Evolutionary conservation across 768 basidiomycete species (phyloP).

Genomic region (Serpula lacrymans): DNA sequence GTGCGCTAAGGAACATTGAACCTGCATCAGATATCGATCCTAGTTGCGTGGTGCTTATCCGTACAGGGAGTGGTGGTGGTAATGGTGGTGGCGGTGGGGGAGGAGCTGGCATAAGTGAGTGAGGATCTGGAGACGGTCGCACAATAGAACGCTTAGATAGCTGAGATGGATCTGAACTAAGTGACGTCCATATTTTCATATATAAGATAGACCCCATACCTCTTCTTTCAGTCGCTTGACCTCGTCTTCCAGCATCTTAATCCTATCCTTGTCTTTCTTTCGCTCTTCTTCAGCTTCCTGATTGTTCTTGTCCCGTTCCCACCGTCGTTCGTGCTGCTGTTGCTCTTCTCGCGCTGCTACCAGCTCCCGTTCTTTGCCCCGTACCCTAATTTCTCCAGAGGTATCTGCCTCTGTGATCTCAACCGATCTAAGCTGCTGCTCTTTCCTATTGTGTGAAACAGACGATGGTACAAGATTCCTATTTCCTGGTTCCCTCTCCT

Average conservation of each 20-base stretch:
- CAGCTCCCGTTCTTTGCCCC: constrained; percentile 63
- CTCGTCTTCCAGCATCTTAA: constrained; percentile 64
- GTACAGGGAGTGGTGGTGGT: constrained; percentile 27
- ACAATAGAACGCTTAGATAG: constrained; percentile 33
- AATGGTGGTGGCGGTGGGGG: constrained; percentile 38
- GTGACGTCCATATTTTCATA: background rate
- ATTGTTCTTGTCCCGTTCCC: constrained; percentile 33
- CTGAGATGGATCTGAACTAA: constrained; percentile 25
- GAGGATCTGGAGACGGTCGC: constrained; percentile 3
- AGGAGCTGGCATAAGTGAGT: constrained; percentile 40
- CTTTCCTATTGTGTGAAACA: constrained; percentile 29
- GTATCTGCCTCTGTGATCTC: constrained; percentile 29
- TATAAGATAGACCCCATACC: constrained; percentile 28
- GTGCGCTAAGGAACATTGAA: constrained; percentile 51
- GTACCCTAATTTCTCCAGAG: constrained; percentile 45
- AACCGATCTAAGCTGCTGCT: constrained; percentile 42
- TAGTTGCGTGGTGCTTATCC: constrained; percentile 25
- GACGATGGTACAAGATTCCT: constrained; percentile 16
- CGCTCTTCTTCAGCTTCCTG: constrained; percentile 36
- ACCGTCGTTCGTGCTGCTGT: constrained; percentile 37
- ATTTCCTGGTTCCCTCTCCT: constrained; percentile 21
- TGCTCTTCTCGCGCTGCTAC: constrained; percentile 53
- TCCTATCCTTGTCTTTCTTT: constrained; percentile 57
- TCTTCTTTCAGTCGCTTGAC: constrained; percentile 56
- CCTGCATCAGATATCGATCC: constrained; percentile 28